These are phyloP conservation scores for Solanum chiquidenum DNA, from an alignment of 257 asterid genomes.

Conservation along the genomic window DNA sequence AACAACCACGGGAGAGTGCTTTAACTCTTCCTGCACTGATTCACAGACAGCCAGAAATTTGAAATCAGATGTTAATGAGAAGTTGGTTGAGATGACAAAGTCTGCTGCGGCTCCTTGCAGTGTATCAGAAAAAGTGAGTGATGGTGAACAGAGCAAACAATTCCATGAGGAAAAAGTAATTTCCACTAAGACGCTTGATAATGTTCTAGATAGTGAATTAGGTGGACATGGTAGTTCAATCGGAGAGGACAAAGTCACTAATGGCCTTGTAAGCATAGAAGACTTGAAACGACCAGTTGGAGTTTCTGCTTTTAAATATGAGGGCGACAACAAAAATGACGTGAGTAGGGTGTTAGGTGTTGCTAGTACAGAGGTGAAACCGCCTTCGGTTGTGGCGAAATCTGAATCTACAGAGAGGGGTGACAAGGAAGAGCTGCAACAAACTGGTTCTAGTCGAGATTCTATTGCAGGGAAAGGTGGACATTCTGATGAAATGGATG, in stretches of 20 bases:
- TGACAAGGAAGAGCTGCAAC: slow-evolving; percentile 9
- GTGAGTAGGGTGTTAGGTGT: slow-evolving; percentile 3
- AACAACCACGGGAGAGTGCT: slow-evolving; percentile 2
- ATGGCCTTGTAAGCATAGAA: neutral
- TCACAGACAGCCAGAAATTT: slow-evolving; percentile 9
- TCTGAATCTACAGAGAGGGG: slow-evolving; percentile 13
- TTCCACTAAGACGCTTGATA: slow-evolving; percentile 4
- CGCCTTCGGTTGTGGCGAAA: neutral
- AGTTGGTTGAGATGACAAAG: slow-evolving; percentile 7
- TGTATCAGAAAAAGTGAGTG: slow-evolving; percentile 9
- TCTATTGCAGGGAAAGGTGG: neutral
- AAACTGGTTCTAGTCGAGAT: neutral
- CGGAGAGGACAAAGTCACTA: neutral
- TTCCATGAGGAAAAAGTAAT: slow-evolving; percentile 6
- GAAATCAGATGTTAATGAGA: slow-evolving; percentile 7
- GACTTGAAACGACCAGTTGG: slow-evolving; percentile 4
- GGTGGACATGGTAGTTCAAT: neutral
- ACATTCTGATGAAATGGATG: slow-evolving; percentile 5
- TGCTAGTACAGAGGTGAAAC: slow-evolving; percentile 3
- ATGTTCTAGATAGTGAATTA: neutral
- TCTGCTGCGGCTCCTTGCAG: neutral
- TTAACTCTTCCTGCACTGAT: slow-evolving; percentile 5
- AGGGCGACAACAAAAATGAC: slow-evolving; percentile 9
- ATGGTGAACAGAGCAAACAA: slow-evolving; percentile 12
- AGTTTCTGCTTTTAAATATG: neutral